Conservation (phyloP, 352 stramenopile genomes). For the Phytophthora constricta region DNA sequence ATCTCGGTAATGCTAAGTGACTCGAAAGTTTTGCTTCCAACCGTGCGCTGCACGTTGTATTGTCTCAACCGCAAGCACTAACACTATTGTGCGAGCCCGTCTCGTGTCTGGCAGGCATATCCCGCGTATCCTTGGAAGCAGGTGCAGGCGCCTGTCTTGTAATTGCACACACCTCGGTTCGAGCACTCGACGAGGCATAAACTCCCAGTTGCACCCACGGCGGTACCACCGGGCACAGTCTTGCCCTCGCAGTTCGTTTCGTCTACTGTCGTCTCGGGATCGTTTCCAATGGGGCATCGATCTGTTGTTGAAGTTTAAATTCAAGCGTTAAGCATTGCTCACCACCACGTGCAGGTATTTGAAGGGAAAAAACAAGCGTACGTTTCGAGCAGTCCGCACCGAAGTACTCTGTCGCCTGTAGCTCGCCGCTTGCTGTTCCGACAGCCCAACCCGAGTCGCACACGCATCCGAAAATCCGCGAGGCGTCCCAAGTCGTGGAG, state of each 20-base stretch:
- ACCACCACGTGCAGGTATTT: constrained; percentile 2
- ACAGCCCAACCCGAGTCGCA: constrained; percentile 90
- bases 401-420: constrained; percentile 90
- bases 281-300: constrained; percentile 85
- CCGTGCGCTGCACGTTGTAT: background rate
- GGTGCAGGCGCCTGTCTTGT: constrained; percentile 77
- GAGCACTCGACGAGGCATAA: constrained; percentile 93
- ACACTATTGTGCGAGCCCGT: constrained; percentile 37
- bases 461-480: constrained; percentile 90
- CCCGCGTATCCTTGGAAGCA: constrained; percentile 88
- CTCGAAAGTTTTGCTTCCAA: constrained; percentile 17
- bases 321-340: background rate
- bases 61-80: background rate
- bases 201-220: constrained; percentile 70
- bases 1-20: constrained; percentile 25
- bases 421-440: constrained; percentile 68
- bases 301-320: constrained; percentile 36
- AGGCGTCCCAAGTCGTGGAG: constrained; percentile 90
- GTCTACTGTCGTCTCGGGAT: constrained; percentile 68
- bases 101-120: constrained; percentile 59
- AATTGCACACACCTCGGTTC: constrained; percentile 92
- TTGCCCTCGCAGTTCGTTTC: constrained; percentile 81
- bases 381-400: constrained; percentile 85
- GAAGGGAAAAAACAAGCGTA: constrained; percentile 32
- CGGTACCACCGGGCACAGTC: constrained; percentile 43